Percentiles rank a stretch among this genome's conserved stretches.
Conservation (phyloP, 2,329 filamentous ascomycete species). For the Talaromyces funiculosus region DNA sequence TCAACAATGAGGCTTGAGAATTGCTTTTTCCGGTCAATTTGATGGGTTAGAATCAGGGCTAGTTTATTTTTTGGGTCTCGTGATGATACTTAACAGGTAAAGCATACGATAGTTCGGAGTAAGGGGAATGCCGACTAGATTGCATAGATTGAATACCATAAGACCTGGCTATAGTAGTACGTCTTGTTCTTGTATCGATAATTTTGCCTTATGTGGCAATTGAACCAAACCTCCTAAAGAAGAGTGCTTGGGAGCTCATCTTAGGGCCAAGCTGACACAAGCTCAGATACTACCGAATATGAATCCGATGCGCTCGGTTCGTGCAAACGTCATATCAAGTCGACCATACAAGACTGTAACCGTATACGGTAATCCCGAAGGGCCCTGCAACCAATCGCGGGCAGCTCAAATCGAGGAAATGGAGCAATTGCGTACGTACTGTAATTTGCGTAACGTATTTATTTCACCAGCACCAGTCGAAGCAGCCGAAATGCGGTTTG, state of each 20-base stretch:
- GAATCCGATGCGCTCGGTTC: too few species aligned
- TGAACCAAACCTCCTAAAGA: too few species aligned
- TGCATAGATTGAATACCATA: too few species aligned
- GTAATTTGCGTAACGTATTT: conserved; percentile 10
- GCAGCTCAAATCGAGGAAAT: background rate
- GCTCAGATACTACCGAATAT: too few species aligned
- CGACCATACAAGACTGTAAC: background rate
- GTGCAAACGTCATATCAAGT: background rate
- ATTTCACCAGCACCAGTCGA: conserved; percentile 15
- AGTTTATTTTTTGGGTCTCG: background rate
- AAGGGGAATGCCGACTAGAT: too few species aligned
- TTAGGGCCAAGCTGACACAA: too few species aligned
- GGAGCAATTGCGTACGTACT: background rate
- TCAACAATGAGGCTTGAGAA: background rate
- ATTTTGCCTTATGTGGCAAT: too few species aligned
- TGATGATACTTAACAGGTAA: background rate
- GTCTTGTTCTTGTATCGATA: too few species aligned
- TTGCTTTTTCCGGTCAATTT: background rate
- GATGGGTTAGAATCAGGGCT: background rate
- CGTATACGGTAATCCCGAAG: too few species aligned
- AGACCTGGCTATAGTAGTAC: too few species aligned
- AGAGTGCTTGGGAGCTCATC: too few species aligned
- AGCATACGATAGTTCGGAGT: background rate
- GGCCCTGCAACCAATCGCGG: background rate
- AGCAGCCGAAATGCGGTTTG: conserved; percentile 15